These are phyloP conservation scores for Beauveria rudraprayagi DNA, from an alignment of 2,329 filamentous ascomycete species.

Conservation along the genomic window DNA sequence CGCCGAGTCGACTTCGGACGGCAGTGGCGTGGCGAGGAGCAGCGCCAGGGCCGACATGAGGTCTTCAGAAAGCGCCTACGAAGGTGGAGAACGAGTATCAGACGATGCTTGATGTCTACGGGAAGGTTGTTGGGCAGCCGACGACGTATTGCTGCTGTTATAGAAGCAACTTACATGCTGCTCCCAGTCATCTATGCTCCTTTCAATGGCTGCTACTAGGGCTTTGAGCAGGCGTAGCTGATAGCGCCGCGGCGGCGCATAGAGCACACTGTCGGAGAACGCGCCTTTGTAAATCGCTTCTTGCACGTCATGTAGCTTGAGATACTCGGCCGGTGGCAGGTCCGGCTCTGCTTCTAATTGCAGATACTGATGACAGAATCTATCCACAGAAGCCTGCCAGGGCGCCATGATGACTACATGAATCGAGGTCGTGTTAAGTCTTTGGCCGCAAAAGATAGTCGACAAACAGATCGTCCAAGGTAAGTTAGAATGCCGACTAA, in stretches of 20 bases:
- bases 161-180: conserved; percentile 61
- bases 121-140: background rate
- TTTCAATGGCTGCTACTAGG: conserved; percentile 62
- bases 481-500: background rate
- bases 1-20: conserved; percentile 55
- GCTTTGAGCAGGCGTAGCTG: conserved; percentile 65
- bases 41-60: conserved; percentile 62
- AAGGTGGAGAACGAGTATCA: background rate
- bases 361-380: conserved; percentile 68
- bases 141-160: background rate
- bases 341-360: conserved; percentile 61
- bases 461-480: background rate
- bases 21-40: conserved; percentile 55
- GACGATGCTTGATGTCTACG: conserved; percentile 2
- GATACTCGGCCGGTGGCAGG: conserved; percentile 50
- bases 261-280: conserved; percentile 51
- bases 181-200: conserved; percentile 71
- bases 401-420: conserved; percentile 3
- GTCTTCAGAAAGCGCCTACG: conserved; percentile 74
- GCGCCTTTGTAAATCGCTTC: conserved; percentile 56
- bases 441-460: background rate
- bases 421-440: background rate
- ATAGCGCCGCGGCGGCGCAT: conserved; percentile 57
- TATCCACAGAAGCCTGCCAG: conserved; percentile 24
- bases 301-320: conserved; percentile 58